Base-by-base conservation (phyloP, 1,139 yeast genomes). In the Hyphopichia buzzinii region DNA sequence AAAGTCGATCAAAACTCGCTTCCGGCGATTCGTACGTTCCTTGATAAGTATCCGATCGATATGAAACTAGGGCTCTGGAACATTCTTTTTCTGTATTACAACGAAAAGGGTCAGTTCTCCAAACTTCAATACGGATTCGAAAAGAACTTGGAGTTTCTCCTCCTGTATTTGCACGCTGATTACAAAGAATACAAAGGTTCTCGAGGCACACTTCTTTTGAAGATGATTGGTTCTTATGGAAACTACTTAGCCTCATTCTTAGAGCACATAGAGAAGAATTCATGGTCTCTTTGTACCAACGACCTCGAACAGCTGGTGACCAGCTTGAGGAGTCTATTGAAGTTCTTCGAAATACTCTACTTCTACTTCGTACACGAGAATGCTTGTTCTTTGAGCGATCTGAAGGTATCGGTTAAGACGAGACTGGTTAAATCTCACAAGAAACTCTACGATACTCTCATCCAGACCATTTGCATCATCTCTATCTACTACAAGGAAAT, bases 61-160 rank as follows among this genome's bases (percentile, higher is more conserved):
- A 73, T 89, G 58, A 78, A 76, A 38, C 62, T 88, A 26, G 80
- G 80, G 39, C 62, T 92, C 3, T 90, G 97, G 97, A 77, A 78
- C 31, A 70, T 86, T 17, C 63, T 92, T 13, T 70, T 87, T 29
- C 78, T 76, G 43, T 77, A 77, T 38, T 88, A 86, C 48, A 59
- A 67, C 7, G 64, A 61, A 10, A 56, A 62, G 4, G 58, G 67
- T 0, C 65, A 77, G 31, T 40, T 64, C 11, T 48, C 47, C 0
- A 66, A 70, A 27, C 67, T 79, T 27, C 69, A 77, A 38, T 51
- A 55, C n/a, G 88, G 88, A 0, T 77, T 83, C 48, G 74, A 77
- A 36, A 57, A 67, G 27, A 76, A 78, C 22, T 37, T 70, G 19
- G 47, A 56, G 8, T 47, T 63, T 7, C 43, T 75, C 12, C 41